These are phyloP conservation scores for Spinellus fusiger DNA, from an alignment of 192 early-diverging fungal species.

Conservation along the genomic window DNA sequence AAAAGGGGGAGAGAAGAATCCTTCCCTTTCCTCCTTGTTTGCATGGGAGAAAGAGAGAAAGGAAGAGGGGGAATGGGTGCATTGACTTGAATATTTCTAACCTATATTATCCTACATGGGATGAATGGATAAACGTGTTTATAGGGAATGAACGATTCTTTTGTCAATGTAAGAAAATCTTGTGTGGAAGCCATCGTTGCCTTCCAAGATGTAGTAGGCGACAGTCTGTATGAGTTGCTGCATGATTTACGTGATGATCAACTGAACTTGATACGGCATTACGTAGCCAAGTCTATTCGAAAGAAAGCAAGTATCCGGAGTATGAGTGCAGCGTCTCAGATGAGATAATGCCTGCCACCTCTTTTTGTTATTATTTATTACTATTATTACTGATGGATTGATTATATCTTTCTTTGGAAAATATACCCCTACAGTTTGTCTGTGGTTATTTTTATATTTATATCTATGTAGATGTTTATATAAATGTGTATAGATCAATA, in stretches of 20 bases:
- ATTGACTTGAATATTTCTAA: no score
- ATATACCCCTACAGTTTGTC: background rate
- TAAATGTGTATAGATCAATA: background rate
- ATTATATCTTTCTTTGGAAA: no score
- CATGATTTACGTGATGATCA: constrained; percentile 33
- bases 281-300: constrained; percentile 24
- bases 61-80: no score
- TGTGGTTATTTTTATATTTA: constrained; percentile 2
- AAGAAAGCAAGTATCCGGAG: constrained; percentile 27
- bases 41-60: no score
- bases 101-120: background rate
- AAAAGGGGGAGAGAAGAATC: no score
- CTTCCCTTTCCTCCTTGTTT: no score
- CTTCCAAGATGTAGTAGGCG: constrained; percentile 32
- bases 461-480: background rate
- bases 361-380: background rate
- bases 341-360: background rate
- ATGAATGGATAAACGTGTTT: background rate
- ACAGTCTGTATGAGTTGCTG: constrained; percentile 19
- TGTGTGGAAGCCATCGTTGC: constrained; percentile 32
- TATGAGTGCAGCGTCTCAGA: constrained; percentile 10
- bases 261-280: constrained; percentile 24
- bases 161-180: constrained; percentile 26
- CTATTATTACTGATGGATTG: background rate
- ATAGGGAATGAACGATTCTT: constrained; percentile 25